Percentiles rank a stretch among this genome's conserved stretches.
Evolutionary conservation across 768 basidiomycete species (phyloP).

Genomic region (Xerocomellus dryophilus): DNA sequence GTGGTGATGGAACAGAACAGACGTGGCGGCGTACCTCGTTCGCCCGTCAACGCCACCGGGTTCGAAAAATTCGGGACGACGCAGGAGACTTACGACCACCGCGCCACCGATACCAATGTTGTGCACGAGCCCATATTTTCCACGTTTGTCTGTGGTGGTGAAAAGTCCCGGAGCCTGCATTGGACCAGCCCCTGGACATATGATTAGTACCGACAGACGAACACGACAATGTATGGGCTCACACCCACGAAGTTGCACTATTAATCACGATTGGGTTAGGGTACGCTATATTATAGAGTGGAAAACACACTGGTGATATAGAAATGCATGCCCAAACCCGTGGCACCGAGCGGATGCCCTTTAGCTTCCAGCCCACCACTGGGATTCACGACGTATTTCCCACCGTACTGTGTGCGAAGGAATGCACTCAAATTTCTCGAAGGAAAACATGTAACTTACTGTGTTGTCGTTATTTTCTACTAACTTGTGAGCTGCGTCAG

Average conservation of each 20-base stretch:
- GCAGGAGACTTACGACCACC: slow-evolving; percentile 70
- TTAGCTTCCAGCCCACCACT: slow-evolving; percentile 88
- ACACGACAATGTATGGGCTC: slow-evolving; percentile 4
- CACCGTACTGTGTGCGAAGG: slow-evolving; percentile 56
- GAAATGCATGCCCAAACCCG: slow-evolving; percentile 84
- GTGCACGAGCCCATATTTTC: slow-evolving; percentile 79
- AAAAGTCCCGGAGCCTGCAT: slow-evolving; percentile 80
- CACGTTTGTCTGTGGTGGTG: slow-evolving; percentile 55
- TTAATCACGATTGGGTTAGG: slow-evolving; percentile 1
- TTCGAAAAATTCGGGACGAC: slow-evolving; percentile 74
- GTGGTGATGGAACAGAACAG: neutral
- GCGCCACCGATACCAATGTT: slow-evolving; percentile 84
- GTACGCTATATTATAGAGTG: neutral
- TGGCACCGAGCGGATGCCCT: slow-evolving; percentile 82
- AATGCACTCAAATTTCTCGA: neutral
- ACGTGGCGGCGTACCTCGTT: slow-evolving; percentile 44
- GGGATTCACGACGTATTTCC: slow-evolving; percentile 82
- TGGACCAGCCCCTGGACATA: slow-evolving; percentile 65
- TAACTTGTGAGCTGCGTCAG: slow-evolving; percentile 67
- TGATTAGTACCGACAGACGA: neutral
- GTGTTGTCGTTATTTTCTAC: slow-evolving; percentile 79
- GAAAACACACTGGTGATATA: slow-evolving; percentile 66
- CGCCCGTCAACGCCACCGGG: slow-evolving; percentile 66
- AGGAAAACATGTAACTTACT: slow-evolving; percentile 36
- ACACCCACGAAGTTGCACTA: slow-evolving; percentile 78